A percentile compares a stretch with the other conserved stretches of the same genome.
These are phyloP conservation scores for Boletus huronensis DNA, from an alignment of 768 basidiomycete species.

Conservation along the genomic window DNA sequence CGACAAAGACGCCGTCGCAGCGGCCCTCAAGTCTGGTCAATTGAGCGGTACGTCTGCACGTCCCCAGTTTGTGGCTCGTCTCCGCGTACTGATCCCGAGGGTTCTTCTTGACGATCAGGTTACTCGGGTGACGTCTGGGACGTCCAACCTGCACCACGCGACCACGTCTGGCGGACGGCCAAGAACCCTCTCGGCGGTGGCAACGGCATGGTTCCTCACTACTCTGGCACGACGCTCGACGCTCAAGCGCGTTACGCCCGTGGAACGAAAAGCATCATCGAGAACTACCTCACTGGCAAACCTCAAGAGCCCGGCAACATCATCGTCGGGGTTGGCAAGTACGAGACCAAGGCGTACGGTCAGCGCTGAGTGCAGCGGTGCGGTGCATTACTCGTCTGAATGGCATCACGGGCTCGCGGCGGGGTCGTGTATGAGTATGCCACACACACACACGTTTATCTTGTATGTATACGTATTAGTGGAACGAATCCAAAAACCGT, in stretches of 20 bases:
- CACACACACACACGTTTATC: neutral
- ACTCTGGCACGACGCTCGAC: slow-evolving; percentile 86
- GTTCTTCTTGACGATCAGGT: slow-evolving; percentile 3
- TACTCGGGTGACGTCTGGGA: slow-evolving; percentile 73
- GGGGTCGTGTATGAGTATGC: neutral
- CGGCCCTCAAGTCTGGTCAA: slow-evolving; percentile 72
- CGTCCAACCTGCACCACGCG: slow-evolving; percentile 80
- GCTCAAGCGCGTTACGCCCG: slow-evolving; percentile 84
- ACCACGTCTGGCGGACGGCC: slow-evolving; percentile 83
- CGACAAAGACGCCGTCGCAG: slow-evolving; percentile 76
- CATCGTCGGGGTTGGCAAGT: slow-evolving; percentile 69
- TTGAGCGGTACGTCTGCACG: slow-evolving; percentile 44
- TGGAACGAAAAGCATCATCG: slow-evolving; percentile 66
- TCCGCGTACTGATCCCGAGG: neutral
- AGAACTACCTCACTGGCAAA: slow-evolving; percentile 62
- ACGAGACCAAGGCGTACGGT: slow-evolving; percentile 45
- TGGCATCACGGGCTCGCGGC: neutral
- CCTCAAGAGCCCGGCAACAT: slow-evolving; percentile 76
- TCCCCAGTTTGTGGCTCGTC: neutral
- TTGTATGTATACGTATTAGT: neutral
- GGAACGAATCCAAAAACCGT: neutral
- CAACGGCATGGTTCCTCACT: slow-evolving; percentile 88
- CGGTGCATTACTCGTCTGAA: neutral
- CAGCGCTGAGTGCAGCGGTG: slow-evolving; percentile 13
- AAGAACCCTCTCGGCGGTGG: slow-evolving; percentile 80